phyloP scores from a whole-genome alignment of 768 basidiomycete species.

The Suillus decipiens region DNA sequence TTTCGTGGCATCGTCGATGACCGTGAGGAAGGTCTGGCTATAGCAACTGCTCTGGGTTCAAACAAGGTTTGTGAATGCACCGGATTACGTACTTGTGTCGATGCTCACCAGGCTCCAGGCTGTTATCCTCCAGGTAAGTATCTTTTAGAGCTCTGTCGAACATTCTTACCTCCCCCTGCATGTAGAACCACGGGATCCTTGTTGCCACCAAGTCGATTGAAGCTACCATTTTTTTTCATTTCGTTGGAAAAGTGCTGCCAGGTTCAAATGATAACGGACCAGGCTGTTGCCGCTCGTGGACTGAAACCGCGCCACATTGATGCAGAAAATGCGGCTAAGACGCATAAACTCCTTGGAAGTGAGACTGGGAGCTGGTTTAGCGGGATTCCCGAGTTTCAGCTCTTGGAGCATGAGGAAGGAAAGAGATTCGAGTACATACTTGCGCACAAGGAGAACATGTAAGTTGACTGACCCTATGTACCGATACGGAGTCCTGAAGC shows the following conservation, averaged over 20 bases:
- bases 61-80: constrained; percentile 22
- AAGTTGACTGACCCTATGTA: neutral
- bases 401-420: constrained; percentile 39
- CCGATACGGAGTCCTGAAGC: neutral
- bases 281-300: constrained; percentile 27
- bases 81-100: too few relatives aligned
- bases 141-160: neutral
- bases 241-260: constrained; percentile 32
- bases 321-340: constrained; percentile 30
- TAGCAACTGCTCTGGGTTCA: constrained; percentile 29
- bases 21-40: constrained; percentile 33
- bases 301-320: constrained; percentile 3
- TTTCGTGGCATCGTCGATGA: constrained; percentile 40
- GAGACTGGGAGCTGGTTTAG: constrained; percentile 39
- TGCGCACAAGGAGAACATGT: neutral
- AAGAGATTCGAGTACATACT: constrained; percentile 16
- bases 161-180: neutral
- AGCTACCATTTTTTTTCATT: constrained; percentile 25
- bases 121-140: constrained; percentile 28
- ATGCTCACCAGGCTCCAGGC: constrained; percentile 15
- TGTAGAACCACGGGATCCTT: constrained; percentile 31
- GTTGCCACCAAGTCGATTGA: constrained; percentile 27
- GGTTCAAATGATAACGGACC: constrained; percentile 32
- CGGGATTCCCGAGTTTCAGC: constrained; percentile 38
- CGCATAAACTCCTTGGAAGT: constrained; percentile 27